Evolutionary conservation across 805 yeast species (phyloP).

Genomic region (Pichia rugopelliculosa): DNA sequence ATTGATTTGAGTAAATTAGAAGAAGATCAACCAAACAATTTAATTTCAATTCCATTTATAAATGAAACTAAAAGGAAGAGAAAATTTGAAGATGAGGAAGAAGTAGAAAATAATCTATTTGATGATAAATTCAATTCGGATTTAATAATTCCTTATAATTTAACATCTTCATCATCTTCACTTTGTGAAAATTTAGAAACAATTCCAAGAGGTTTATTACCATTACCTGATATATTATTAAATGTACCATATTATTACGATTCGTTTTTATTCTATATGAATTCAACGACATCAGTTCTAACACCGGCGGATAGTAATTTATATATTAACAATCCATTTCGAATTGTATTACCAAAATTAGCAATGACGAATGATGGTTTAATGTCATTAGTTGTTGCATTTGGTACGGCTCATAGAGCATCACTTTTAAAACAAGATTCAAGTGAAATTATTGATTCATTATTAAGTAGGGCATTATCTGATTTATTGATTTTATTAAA

Average conservation of each 20-base stretch:
- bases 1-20: constrained; percentile 5
- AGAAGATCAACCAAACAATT: constrained; percentile 2
- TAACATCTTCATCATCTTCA: constrained; percentile 13
- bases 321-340: constrained; percentile 66
- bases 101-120: neutral
- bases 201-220: constrained; percentile 32
- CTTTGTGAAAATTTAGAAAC: constrained; percentile 16
- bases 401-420: constrained; percentile 36
- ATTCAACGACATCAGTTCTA: constrained; percentile 51
- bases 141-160: neutral
- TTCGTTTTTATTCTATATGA: constrained; percentile 54
- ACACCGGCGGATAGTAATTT: constrained; percentile 57
- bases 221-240: constrained; percentile 53
- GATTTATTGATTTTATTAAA: constrained; percentile 46
- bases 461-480: constrained; percentile 50
- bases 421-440: constrained; percentile 21
- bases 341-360: constrained; percentile 55
- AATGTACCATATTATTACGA: constrained; percentile 55
- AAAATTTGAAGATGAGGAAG: neutral
- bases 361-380: constrained; percentile 55
- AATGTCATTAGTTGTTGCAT: constrained; percentile 48
- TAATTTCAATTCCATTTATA: constrained; percentile 15
- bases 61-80: neutral
- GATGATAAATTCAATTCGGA: neutral
- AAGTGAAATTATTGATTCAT: constrained; percentile 39